These are phyloP conservation scores for Ceratobasidium papillatum DNA, from an alignment of 1,284 basidiomycete species.

Conservation along the genomic window DNA sequence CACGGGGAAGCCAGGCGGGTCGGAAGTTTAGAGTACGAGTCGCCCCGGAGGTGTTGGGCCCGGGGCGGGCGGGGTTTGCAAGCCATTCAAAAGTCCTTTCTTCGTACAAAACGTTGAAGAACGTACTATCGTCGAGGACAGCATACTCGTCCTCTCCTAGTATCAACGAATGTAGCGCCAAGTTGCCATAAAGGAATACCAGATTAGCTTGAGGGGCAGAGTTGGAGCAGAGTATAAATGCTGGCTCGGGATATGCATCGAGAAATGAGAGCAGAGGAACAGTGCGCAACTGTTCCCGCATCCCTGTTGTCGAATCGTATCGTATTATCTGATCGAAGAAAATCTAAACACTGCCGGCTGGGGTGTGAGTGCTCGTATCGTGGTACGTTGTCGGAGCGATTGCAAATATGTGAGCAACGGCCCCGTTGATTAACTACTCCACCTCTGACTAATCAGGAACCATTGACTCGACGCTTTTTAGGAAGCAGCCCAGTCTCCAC, in stretches of 20 bases:
- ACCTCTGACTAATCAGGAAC: not conserved
- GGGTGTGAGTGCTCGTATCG: not conserved
- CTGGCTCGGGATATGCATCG: constrained; percentile 1
- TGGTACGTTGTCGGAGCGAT: not conserved
- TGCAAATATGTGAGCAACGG: not conserved
- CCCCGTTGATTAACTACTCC: not conserved
- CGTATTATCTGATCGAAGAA: not conserved
- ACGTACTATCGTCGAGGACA: not conserved
- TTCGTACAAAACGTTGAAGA: constrained; percentile 4
- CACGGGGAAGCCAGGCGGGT: constrained; percentile 9
- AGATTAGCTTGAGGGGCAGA: not conserved
- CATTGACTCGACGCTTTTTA: constrained; percentile 10
- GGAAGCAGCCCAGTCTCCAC: constrained; percentile 49
- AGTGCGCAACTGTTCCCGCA: not conserved
- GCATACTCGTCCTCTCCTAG: constrained; percentile 3
- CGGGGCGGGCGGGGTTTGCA: no score
- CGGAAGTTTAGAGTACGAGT: not conserved
- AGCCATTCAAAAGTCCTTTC: not conserved
- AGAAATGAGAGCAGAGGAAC: not conserved
- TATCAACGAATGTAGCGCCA: not conserved
- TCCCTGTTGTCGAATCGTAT: not conserved
- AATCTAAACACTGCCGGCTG: not conserved
- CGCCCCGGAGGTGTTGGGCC: not conserved
- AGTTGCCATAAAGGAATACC: constrained; percentile 1
- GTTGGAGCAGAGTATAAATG: constrained; percentile 24